Evolutionary conservation across 305 asterid species (phyloP), one percentile per base, ranked within the genome.

Genomic region (Withania somnifera): DNA sequence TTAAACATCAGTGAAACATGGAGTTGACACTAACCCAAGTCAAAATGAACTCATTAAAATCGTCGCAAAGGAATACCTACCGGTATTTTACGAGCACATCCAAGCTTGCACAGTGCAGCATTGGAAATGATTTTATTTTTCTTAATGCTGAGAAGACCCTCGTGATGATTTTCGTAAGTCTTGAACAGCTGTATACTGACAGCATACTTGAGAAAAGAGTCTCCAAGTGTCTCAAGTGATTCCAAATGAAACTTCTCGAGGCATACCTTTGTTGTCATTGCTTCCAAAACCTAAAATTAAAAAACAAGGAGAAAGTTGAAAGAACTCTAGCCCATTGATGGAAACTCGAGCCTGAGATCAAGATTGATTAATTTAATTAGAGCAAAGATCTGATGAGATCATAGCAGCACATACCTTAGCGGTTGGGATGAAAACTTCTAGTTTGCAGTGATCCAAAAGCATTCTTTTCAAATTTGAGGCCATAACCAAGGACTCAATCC

Each of bases 201-300:
- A 77, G 88, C 94, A 66, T 92, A 95, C 84, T 95, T 95, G 24
- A 95, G 89, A 85, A 94, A 95, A 4, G 97, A 90, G 85, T 95
- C 99, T 7, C 98, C 97, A 32, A 93, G 91, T 45, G 97, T 93
- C 90, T 94, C 99, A 40, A 95, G 84, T 28, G 99, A 91, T 89
- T 94, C 97, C 50, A 94, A 82, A 89, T 94, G 92, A 82, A 90
- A 58, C 6, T 85, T 88, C 84, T 94, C 97, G 78, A 88, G 95
- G 87, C 97, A 94, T 47, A 88, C 86, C 71, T 90, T 94, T 0
- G 99, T 91, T 0, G 98, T 95, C 52, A 95, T 88, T 64, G 98
- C 99, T 83, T 95, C 99, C 90, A 95, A 83, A 77, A 94, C 89
- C 99, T 93, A 77, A 83, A 7, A 32, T 42, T 32, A 19, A 3